These are phyloP conservation scores for Aphanomyces invadans DNA, from an alignment of 352 stramenopile species.

Conservation along the genomic window DNA sequence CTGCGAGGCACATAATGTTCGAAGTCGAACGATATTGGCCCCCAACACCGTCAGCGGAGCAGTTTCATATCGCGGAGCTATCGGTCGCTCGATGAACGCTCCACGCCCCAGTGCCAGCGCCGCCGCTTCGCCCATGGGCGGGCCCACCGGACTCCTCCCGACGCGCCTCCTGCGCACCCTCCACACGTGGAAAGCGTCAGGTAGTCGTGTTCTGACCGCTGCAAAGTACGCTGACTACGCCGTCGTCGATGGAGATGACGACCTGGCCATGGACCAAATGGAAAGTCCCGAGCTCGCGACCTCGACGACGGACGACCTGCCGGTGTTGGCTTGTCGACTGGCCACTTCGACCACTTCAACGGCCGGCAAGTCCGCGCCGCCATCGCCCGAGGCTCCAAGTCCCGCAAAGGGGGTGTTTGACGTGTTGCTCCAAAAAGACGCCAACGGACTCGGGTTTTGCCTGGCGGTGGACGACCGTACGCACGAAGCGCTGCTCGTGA, in stretches of 20 bases:
- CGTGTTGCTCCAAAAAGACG: conserved; percentile 17
- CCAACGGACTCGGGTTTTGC: conserved; percentile 12
- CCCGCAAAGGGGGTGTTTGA: neutral
- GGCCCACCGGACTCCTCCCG: neutral
- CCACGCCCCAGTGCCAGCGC: neutral
- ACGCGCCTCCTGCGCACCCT: neutral
- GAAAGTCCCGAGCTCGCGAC: too few species aligned
- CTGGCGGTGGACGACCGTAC: conserved; percentile 10
- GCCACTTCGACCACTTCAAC: neutral
- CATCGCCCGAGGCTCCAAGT: neutral
- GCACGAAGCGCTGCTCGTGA: conserved; percentile 2
- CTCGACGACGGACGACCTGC: neutral
- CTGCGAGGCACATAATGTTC: neutral
- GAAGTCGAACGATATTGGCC: neutral
- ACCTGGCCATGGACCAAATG: neutral
- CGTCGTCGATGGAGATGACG: neutral
- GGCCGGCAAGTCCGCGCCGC: neutral
- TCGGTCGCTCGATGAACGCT: neutral
- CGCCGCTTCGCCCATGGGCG: neutral
- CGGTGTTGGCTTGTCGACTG: neutral
- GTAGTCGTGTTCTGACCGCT: neutral
- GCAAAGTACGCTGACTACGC: neutral
- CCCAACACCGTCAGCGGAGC: too few species aligned
- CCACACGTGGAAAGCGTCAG: conserved; percentile 1
- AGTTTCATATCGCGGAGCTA: neutral